Conservation (phyloP, 2,329 filamentous ascomycete species). For the Fusarium succisae region DNA sequence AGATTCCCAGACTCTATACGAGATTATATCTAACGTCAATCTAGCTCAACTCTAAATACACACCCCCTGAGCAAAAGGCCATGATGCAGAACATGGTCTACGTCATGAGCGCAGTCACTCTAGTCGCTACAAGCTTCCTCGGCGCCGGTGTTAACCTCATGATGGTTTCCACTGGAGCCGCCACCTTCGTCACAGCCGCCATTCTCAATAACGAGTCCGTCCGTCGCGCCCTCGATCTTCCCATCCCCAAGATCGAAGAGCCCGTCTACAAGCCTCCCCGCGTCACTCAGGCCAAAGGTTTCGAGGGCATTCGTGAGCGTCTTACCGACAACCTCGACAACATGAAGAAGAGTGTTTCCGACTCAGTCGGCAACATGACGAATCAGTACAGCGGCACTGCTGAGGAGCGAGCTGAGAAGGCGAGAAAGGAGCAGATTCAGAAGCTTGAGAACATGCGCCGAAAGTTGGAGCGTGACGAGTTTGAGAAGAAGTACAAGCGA, state of each 20-base stretch:
- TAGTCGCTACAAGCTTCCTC: conserved; percentile 58
- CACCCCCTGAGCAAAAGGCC: conserved; percentile 45
- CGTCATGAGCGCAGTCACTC: conserved; percentile 55
- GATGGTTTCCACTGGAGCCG: conserved; percentile 53
- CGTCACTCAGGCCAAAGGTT: conserved; percentile 25
- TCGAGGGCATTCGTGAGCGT: conserved; percentile 45
- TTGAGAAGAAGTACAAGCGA: conserved; percentile 54
- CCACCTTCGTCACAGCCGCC: conserved; percentile 49
- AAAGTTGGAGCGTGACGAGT: conserved; percentile 50
- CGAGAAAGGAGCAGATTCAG: conserved; percentile 47
- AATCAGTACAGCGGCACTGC: conserved; percentile 47
- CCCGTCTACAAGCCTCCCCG: conserved; percentile 51
- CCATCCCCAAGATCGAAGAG: conserved; percentile 44
- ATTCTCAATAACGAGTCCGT: conserved; percentile 51
- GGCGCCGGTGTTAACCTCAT: conserved; percentile 61
- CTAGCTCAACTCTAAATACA: conserved; percentile 50
- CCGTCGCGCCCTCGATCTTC: conserved; percentile 52
- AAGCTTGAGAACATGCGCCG: conserved; percentile 50
- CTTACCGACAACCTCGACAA: conserved; percentile 48
- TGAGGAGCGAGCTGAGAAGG: conserved; percentile 48
- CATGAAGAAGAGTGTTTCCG: conserved; percentile 51
- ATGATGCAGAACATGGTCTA: conserved; percentile 56
- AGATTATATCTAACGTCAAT: conserved; percentile 24
- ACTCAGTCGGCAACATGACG: conserved; percentile 48
- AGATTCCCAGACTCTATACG: conserved; percentile 9